Evolutionary conservation across 768 basidiomycete species (phyloP), one percentile per base, ranked within the genome.

Genomic region (Podaxis sp.): DNA sequence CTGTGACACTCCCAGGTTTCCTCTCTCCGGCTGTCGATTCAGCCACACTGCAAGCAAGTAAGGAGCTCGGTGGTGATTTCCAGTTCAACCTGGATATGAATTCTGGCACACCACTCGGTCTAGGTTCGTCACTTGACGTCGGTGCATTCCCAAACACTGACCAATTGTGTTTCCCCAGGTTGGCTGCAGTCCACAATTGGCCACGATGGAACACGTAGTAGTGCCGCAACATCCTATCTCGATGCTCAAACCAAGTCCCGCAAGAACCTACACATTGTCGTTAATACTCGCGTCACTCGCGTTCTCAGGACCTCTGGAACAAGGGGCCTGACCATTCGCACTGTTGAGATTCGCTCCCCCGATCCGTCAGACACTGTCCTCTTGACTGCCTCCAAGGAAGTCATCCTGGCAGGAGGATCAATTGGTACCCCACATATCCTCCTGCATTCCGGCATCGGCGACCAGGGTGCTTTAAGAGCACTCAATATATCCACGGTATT

Each of bases 181-280:
- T 72, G 70, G 69, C 48, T 66, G 8, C 71, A 71, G 52, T 59
- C 61, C 7, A 71, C 66, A 13, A 66, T 68, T n/a, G 70, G 67
- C 1, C 60, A 62, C 17, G 63, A 68, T 56, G 70, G 69, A 24
- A 56, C 60, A 4, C 63, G 72, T 48, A 72, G 71, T 48, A 72
- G 71, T 41, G 58, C 72, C n/a, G 69, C 72, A 1, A 71, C 68
- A 5, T 64, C 70, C 2, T 73, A 73, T 54, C 69, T 73, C 24
- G 64, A 62, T 0, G 41, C 63, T 0, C 63, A 71, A 17, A 67
- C 69, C 36, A 53, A 68, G 7, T 55, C 46, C 0, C 70, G 75
- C 4, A 40, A 51, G 20, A 78, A 78, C 57, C 50, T 78, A 15
- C 60, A 75, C 38, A 68, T 78, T 20, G 44, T 78, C 1, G 38